A percentile compares a stretch with the other conserved stretches of the same genome.
Evolutionary conservation across 2,329 filamentous ascomycete species (phyloP).

Genomic region (Colletotrichum liaoningense): DNA sequence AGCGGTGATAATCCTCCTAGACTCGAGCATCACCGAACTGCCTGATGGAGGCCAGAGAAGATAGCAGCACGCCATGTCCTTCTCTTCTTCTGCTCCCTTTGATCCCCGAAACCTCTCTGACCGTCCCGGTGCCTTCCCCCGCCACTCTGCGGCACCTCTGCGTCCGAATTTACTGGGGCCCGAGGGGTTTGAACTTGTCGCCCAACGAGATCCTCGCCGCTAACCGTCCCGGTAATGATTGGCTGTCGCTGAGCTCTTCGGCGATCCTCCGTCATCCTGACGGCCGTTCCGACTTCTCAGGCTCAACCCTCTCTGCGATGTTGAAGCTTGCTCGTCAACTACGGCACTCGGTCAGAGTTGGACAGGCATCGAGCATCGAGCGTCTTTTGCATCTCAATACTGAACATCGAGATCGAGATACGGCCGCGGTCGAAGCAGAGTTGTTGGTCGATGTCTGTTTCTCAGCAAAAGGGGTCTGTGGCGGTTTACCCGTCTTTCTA

Average conservation of each 20-base stretch:
- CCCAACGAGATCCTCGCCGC: background rate
- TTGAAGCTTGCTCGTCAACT: background rate
- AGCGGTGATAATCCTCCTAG: background rate
- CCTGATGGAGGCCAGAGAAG: background rate
- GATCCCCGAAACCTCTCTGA: background rate
- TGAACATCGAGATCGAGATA: background rate
- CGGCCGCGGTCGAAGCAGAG: background rate
- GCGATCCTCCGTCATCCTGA: slow-evolving; percentile 23
- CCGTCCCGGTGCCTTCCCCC: background rate
- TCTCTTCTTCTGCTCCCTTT: background rate
- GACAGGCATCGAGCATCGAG: background rate
- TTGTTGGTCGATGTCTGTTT: background rate
- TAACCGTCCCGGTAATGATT: background rate
- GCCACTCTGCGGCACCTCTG: background rate
- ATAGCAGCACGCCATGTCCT: background rate
- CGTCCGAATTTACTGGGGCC: background rate
- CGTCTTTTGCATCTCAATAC: background rate
- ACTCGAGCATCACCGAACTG: background rate
- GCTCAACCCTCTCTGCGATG: background rate
- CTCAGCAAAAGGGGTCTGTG: background rate
- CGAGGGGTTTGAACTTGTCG: background rate
- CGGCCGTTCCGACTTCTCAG: background rate
- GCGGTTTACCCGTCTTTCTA: background rate
- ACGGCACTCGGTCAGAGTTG: background rate
- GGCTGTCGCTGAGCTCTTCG: background rate